These are phyloP conservation scores for Capillidium heterosporum DNA, from an alignment of 371 early-diverging fungal genomes.

Conservation along the genomic window DNA sequence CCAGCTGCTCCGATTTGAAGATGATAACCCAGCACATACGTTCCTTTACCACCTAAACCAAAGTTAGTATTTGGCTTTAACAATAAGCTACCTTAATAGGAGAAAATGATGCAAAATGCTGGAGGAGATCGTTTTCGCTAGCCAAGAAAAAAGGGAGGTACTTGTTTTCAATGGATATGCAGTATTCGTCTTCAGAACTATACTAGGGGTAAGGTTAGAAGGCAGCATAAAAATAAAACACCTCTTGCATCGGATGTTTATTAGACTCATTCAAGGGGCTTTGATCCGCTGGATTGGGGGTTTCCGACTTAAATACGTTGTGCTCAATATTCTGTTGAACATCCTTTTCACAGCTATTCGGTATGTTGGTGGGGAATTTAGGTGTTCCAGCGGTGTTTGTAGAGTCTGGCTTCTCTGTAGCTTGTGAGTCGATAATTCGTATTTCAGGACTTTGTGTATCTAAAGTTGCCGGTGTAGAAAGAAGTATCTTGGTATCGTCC, in stretches of 20 bases:
- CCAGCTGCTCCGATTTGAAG: background rate
- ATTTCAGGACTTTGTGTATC: too few relatives aligned
- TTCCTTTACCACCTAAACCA: background rate
- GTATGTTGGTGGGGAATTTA: background rate
- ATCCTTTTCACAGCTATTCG: background rate
- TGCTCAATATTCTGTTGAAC: background rate
- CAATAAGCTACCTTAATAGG: background rate
- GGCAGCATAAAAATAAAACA: background rate
- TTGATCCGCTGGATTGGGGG: background rate
- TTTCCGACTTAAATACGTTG: background rate
- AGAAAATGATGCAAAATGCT: background rate
- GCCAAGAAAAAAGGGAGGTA: conserved; percentile 2
- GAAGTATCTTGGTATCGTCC: too few relatives aligned
- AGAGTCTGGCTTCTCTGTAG: too few relatives aligned
- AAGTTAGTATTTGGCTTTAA: background rate
- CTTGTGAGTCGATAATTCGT: too few relatives aligned
- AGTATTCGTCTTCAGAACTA: background rate
- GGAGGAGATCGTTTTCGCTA: background rate
- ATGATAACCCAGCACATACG: conserved; percentile 1
- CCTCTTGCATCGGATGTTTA: background rate
- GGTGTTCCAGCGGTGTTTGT: too few relatives aligned
- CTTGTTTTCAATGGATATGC: background rate
- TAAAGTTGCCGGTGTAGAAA: too few relatives aligned
- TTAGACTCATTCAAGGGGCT: background rate
- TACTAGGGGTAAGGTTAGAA: background rate